Conservation (phyloP, 306 rosid genomes). For the Casuarina equisetifolia region DNA sequence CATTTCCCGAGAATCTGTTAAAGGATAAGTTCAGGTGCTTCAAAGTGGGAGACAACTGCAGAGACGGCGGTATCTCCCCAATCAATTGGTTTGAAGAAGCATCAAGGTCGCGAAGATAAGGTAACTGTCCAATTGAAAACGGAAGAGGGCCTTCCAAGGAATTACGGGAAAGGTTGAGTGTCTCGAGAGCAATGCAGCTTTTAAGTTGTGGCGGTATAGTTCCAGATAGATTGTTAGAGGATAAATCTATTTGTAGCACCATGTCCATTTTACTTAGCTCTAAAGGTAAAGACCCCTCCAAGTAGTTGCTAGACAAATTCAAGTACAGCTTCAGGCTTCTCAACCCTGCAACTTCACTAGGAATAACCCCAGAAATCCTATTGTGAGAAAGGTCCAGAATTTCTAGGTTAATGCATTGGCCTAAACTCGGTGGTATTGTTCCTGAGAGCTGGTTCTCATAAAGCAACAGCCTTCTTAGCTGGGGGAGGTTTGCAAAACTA, state of each 20-base stretch:
- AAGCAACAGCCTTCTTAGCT: conserved; percentile 75
- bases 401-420: conserved; percentile 75
- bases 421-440: conserved; percentile 73
- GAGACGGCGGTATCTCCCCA: conserved; percentile 61
- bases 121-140: conserved; percentile 62
- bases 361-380: conserved; percentile 65
- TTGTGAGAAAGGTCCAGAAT: conserved; percentile 83
- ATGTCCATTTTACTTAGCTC: conserved; percentile 94
- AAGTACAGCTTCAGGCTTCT: conserved; percentile 85
- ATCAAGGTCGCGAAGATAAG: conserved; percentile 63
- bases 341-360: conserved; percentile 77
- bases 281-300: conserved; percentile 65
- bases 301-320: conserved; percentile 69
- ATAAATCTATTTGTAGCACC: conserved; percentile 82
- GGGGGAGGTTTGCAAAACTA: conserved; percentile 75
- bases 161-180: conserved; percentile 72
- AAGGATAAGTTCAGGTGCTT: conserved; percentile 72
- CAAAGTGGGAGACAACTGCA: conserved; percentile 62
- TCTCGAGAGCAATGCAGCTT: conserved; percentile 77
- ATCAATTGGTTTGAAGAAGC: conserved; percentile 68
- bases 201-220: conserved; percentile 76
- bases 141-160: conserved; percentile 68
- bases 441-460: conserved; percentile 75
- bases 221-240: conserved; percentile 73
- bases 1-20: conserved; percentile 70